These are phyloP conservation scores for Tagetes erecta DNA, from an alignment of 129 eudicot species.

Conservation along the genomic window DNA sequence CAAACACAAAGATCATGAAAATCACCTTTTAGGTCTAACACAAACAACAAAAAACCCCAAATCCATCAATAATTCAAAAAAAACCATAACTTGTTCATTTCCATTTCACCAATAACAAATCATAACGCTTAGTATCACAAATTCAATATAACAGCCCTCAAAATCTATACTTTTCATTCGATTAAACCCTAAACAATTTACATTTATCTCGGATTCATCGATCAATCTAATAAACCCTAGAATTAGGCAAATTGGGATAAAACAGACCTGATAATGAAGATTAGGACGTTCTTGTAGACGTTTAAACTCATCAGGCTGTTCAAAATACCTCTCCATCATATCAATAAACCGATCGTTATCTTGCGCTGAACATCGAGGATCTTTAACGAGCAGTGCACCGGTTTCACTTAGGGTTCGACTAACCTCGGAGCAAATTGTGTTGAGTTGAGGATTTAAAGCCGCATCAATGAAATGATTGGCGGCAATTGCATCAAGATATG, in stretches of 20 bases:
- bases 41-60: constrained; percentile 3
- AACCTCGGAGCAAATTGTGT: constrained; percentile 59
- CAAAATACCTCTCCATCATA: constrained; percentile 94
- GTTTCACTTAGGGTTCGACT: constrained; percentile 80
- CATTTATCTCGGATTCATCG: constrained; percentile 3
- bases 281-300: constrained; percentile 81
- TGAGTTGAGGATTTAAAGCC: constrained; percentile 34
- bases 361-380: constrained; percentile 76
- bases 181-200: background rate
- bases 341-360: constrained; percentile 86
- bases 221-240: background rate
- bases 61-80: background rate
- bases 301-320: constrained; percentile 63
- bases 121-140: background rate
- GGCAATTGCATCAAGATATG: constrained; percentile 42
- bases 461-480: constrained; percentile 20
- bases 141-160: background rate
- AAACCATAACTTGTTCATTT: background rate
- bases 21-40: background rate
- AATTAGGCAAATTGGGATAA: background rate
- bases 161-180: background rate
- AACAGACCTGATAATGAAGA: constrained; percentile 77
- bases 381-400: constrained; percentile 80
- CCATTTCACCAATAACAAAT: background rate
- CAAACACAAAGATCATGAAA: background rate